phyloP scores from a whole-genome alignment of 1,139 yeast species.

The Hyphopichia wangnamkhiaoensis region DNA sequence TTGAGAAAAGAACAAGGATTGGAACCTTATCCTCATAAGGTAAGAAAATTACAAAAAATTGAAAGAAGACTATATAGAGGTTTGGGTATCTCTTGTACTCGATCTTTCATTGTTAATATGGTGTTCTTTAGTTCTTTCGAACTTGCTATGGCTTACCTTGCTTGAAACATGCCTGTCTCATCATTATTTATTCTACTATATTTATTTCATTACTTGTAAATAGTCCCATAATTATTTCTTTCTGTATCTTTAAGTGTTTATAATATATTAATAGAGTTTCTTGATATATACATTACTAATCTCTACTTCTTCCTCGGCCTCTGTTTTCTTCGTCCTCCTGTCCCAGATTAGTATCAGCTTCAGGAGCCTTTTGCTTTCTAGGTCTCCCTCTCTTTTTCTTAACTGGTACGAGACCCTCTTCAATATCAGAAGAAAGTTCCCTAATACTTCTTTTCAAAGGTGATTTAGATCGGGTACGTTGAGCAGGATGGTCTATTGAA shows the following conservation, averaged over 20 bases:
- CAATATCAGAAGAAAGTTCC: constrained; percentile 28
- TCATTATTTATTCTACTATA: not conserved
- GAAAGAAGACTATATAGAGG: constrained; percentile 67
- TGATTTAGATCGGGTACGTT: constrained; percentile 43
- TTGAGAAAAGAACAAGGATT: constrained; percentile 51
- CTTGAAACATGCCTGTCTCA: constrained; percentile 14
- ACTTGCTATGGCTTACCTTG: constrained; percentile 55
- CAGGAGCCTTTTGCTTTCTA: constrained; percentile 4
- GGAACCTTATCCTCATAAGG: constrained; percentile 30
- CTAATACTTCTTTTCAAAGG: constrained; percentile 38
- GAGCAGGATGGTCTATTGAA: constrained; percentile 32
- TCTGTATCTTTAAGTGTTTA: not conserved
- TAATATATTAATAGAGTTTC: not conserved
- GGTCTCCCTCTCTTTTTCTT: constrained; percentile 14
- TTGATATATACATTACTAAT: not conserved
- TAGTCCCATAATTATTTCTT: constrained; percentile 2
- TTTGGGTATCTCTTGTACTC: constrained; percentile 66
- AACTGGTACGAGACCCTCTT: constrained; percentile 16
- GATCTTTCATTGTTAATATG: constrained; percentile 74
- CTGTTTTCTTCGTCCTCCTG: constrained; percentile 5
- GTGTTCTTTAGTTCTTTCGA: constrained; percentile 77
- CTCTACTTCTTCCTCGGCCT: constrained; percentile 4
- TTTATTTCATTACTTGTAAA: constrained; percentile 1
- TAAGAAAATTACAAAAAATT: constrained; percentile 35
- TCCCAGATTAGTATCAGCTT: constrained; percentile 6